Conservation (phyloP, 1,139 yeast genomes). For the Debaryomyces fabryi region DNA sequence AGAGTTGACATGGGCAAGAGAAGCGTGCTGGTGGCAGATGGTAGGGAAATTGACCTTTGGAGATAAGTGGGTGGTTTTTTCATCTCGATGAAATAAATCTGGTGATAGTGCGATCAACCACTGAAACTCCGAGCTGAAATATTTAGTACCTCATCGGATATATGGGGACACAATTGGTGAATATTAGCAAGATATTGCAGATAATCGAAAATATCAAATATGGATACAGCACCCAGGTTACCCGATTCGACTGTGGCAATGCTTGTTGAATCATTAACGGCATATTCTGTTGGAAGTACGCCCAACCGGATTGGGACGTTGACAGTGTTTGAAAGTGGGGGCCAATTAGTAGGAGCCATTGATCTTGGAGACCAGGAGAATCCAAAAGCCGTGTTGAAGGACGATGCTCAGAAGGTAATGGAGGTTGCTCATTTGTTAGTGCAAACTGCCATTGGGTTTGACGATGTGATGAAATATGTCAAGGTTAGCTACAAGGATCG, state of each 20-base stretch:
- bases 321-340: neutral
- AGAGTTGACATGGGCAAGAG: too few relatives aligned
- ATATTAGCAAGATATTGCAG: neutral
- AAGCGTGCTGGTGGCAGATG: neutral
- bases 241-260: slow-evolving; percentile 9
- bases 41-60: neutral
- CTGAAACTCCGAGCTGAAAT: neutral
- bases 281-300: neutral
- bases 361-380: neutral
- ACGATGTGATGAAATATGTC: neutral
- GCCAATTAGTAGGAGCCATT: slow-evolving; percentile 5
- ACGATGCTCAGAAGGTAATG: neutral
- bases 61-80: neutral
- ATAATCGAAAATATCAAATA: neutral
- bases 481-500: slow-evolving; percentile 4
- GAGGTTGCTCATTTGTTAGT: neutral
- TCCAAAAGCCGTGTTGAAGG: neutral
- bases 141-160: neutral
- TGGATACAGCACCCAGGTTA: slow-evolving; percentile 6
- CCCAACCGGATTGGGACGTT: neutral
- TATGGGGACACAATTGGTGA: neutral
- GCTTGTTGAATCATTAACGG: slow-evolving; percentile 7
- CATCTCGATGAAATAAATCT: neutral
- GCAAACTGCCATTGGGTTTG: neutral
- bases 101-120: neutral